Percentiles rank a stretch among this genome's conserved stretches.
These are phyloP conservation scores for Cladorrhinum samala DNA, from an alignment of 495 filamentous ascomycete species.

Conservation along the genomic window DNA sequence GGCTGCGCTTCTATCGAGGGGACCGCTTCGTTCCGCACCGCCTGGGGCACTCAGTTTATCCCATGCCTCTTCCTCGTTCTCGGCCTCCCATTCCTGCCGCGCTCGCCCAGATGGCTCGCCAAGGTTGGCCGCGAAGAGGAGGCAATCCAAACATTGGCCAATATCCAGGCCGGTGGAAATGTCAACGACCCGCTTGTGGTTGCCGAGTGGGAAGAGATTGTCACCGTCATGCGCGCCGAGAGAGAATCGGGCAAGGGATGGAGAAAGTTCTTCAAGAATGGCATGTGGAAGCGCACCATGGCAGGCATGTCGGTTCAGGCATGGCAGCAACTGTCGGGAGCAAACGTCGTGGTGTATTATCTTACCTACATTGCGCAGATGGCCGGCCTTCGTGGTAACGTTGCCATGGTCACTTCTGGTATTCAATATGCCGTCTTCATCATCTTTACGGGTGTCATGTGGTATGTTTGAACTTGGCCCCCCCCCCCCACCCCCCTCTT, in stretches of 20 bases:
- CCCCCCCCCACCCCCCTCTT: no score
- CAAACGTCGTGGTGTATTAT: constrained; percentile 66
- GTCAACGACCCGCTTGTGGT: constrained; percentile 60
- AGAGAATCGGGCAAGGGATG: constrained; percentile 47
- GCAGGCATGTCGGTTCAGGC: constrained; percentile 62
- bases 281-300: constrained; percentile 67
- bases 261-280: constrained; percentile 54
- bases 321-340: constrained; percentile 60
- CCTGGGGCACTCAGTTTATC: constrained; percentile 68
- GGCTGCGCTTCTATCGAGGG: constrained; percentile 56
- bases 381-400: constrained; percentile 57
- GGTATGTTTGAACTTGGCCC: constrained; percentile 6
- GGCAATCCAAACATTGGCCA: constrained; percentile 58
- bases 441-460: constrained; percentile 59
- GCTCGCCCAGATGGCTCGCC: constrained; percentile 68
- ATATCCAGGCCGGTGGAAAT: constrained; percentile 62
- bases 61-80: constrained; percentile 58
- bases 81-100: constrained; percentile 63
- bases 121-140: constrained; percentile 62
- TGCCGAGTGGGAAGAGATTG: constrained; percentile 69
- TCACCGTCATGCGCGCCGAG: constrained; percentile 52
- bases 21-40: constrained; percentile 59
- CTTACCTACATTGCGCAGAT: constrained; percentile 68
- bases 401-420: constrained; percentile 60
- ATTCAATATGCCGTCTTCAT: constrained; percentile 75